Percentiles rank a stretch among this genome's conserved stretches.
These are phyloP conservation scores for Sugiyamaella floridensis DNA, from an alignment of 805 yeast genomes.

Conservation along the genomic window DNA sequence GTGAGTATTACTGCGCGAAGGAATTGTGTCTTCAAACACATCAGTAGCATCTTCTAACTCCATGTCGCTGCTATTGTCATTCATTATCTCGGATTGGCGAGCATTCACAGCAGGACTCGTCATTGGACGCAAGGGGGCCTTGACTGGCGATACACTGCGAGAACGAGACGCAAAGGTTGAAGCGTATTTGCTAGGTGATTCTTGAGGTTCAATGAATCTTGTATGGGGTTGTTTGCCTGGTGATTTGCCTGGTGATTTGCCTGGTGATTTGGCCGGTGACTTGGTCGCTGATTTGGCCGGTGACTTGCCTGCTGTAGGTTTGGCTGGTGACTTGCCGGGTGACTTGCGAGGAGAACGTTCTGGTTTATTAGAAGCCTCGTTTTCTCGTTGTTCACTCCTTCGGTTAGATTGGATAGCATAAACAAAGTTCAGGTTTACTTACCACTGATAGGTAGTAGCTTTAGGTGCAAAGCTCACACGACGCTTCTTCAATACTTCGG, in stretches of 20 bases:
- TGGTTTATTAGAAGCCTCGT: neutral
- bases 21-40: neutral
- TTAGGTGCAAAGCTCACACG: conserved; percentile 76
- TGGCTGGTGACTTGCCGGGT: neutral
- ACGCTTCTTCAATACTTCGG: conserved; percentile 33
- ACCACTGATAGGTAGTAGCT: conserved; percentile 8
- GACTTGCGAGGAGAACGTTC: neutral
- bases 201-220: neutral
- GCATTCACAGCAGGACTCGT: neutral
- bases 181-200: neutral
- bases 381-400: neutral
- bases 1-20: neutral
- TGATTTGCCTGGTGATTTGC: neutral
- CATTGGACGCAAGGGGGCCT: neutral
- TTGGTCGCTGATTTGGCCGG: neutral
- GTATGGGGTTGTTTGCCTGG: neutral
- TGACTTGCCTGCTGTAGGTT: neutral
- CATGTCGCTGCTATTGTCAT: conserved; percentile 1
- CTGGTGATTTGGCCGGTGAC: neutral
- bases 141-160: conserved; percentile 2
- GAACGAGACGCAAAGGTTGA: neutral
- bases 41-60: neutral
- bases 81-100: neutral
- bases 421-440: neutral
- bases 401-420: neutral